Evolutionary conservation across 106 monocot genomes (phyloP), one percentile per base, ranked within the genome.

Genomic region (Dendrobium catenatum): DNA sequence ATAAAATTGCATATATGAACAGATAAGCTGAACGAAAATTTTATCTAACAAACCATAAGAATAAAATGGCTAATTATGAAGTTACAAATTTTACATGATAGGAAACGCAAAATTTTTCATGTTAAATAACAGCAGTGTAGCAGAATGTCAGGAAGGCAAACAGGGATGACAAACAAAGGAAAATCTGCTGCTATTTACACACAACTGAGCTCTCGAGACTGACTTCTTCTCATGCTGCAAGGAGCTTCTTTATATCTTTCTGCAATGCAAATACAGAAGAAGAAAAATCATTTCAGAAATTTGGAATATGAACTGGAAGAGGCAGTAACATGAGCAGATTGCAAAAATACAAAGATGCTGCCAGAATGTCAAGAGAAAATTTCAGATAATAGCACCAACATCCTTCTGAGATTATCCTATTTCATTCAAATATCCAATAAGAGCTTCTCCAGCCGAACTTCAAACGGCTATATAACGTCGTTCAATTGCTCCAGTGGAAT

Each of bases 171-270:
- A 61, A 19, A 58, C 58, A 58, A 58, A 4, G 18, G 58, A 58
- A 58, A 15, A 20, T 1, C 4, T 61, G 19, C 49, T 24, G 49
- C 22, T 76, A 76, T 49, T 49, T 76, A 76, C 76, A 76, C 26
- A 37, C 11, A 27, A 18, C 10, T 26, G 49, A 76, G 13, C 22
- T 27, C 48, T 76, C n/a, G 1, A 76, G 11, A 48, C 48, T 37
- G 37, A 37, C 3, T 37, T 37, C 37, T 48, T 13, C 26, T 76
- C 42, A 76, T 9, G 13, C 76, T 47, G 76, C 47, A 27, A 76
- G 76, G 10, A 76, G 76, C 76, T 76, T 76, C 76, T 76, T 76
- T 4, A 76, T 76, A 76, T 76, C 76, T 27, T 76, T 76, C 76
- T 76, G 76, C 76, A 47, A 76, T 27, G 13, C 27, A 76, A 10